Conservation (phyloP, 768 basidiomycete species). For the Artomyces pyxidatus region DNA sequence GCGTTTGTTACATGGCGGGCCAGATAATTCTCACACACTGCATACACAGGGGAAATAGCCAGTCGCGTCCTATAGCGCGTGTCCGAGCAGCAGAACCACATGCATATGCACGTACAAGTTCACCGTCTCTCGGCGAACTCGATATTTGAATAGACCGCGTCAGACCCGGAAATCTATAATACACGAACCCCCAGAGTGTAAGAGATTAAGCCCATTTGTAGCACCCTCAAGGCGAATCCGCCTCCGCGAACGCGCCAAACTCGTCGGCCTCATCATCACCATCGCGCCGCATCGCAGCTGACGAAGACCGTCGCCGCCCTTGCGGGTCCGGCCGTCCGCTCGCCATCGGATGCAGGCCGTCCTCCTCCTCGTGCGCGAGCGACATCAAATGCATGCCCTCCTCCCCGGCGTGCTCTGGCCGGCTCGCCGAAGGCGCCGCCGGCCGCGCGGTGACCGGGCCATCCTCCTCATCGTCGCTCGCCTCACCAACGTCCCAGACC, state of each 20-base stretch:
- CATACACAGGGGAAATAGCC: no score
- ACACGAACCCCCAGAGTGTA: background rate
- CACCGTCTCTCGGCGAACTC: no score
- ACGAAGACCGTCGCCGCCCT: constrained; percentile 12
- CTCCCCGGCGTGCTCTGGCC: constrained; percentile 9
- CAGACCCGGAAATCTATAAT: background rate
- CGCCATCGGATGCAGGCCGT: constrained; percentile 19
- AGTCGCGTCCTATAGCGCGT: no score
- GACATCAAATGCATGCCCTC: constrained; percentile 39
- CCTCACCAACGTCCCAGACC: constrained; percentile 69
- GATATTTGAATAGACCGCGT: no score
- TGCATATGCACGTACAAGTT: no score
- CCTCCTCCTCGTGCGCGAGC: constrained; percentile 25
- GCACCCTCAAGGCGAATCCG: background rate
- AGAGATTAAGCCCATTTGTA: no score
- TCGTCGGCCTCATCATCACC: constrained; percentile 3
- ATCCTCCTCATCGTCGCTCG: constrained; percentile 59
- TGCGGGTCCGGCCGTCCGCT: background rate
- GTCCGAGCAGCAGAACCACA: no score
- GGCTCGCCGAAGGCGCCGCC: constrained; percentile 14
- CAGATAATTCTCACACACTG: no score
- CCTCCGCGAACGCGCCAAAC: constrained; percentile 9
- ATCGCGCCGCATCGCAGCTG: constrained; percentile 1
- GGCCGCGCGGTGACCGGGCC: constrained; percentile 28
- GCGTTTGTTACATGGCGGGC: no score